Evolutionary conservation across 805 yeast genomes (phyloP), one percentile per base, ranked within the genome.

Genomic region (Kurtzmaniella fragi): DNA sequence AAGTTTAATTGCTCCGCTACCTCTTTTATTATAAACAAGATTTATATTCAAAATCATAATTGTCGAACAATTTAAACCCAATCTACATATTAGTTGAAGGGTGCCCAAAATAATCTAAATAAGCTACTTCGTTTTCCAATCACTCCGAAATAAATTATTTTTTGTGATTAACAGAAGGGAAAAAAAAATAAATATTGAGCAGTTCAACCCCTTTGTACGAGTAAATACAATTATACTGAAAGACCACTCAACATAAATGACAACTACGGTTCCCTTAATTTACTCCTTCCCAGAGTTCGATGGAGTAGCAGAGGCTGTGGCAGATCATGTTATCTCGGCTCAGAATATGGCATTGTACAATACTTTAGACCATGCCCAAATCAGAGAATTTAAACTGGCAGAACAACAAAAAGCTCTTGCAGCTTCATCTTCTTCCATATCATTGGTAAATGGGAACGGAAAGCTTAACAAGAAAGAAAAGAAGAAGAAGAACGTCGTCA

Each of bases 251-350:
- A 16, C n/a, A n/a, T n/a, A n/a, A n/a, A 88, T 88, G 96, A 87
- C 96, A 2, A 86, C 96, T 3, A 85, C 95, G 5, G 95, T 89
- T 17, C 98, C 99, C 14, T 80, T 88, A 44, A 83, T 91, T 38
- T 90, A 87, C 72, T 86, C 96, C 37, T 91, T 93, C 59, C 93
- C 89, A 32, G 95, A 85, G 60, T 82, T 87, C 54, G 71, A 80
- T 23, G 93, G 86, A 13, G 96, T 91, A 26, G 97, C 98, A 2
- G 95, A 85, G 39, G 98, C 98, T 17, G 95, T 91, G 23, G 97
- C 97, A 1, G 96, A 93, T 62, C 95, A 90, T 61, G 83, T 91
- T 35, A 79, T 89, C 28, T 78, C 85, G 23, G 95, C 95, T 10
- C 98, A 93, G 64, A 86, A 90, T 54, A 62, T 74, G 44, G 77